A percentile compares a stretch with the other conserved stretches of the same genome.
phyloP scores from a whole-genome alignment of 148 eudicot species.

The Salicornia ramosissima region DNA sequence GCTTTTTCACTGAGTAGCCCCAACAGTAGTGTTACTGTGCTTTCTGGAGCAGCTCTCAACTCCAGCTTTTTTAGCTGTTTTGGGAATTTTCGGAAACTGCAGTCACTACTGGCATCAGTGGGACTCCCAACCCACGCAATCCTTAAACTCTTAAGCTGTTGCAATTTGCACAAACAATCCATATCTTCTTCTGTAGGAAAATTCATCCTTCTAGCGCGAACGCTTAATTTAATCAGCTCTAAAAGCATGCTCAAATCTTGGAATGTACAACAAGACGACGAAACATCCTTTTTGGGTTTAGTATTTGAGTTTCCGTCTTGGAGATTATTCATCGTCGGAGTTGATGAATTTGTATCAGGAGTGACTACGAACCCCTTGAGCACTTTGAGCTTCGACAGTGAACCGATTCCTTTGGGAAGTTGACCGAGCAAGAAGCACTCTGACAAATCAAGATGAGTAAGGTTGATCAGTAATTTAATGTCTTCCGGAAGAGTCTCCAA shows the following conservation, averaged over 20 bases:
- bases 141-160: background rate
- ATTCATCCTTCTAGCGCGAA: conserved; percentile 9
- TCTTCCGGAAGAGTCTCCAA: background rate
- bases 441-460: conserved; percentile 11
- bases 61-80: background rate
- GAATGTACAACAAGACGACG: background rate
- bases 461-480: background rate
- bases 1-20: background rate
- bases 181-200: conserved; percentile 8
- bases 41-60: background rate
- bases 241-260: background rate
- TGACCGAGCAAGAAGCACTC: conserved; percentile 16
- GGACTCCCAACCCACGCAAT: conserved; percentile 11
- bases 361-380: conserved; percentile 17
- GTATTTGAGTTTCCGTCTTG: background rate
- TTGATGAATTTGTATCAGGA: background rate
- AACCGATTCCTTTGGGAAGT: background rate
- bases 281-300: background rate
- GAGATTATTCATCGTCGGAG: too few species aligned
- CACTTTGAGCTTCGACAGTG: conserved; percentile 2
- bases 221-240: conserved; percentile 1
- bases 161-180: background rate
- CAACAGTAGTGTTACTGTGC: background rate
- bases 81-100: background rate
- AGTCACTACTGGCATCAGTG: background rate